Evolutionary conservation across 306 rosid species (phyloP).

Genomic region (Rubus idaeus): DNA sequence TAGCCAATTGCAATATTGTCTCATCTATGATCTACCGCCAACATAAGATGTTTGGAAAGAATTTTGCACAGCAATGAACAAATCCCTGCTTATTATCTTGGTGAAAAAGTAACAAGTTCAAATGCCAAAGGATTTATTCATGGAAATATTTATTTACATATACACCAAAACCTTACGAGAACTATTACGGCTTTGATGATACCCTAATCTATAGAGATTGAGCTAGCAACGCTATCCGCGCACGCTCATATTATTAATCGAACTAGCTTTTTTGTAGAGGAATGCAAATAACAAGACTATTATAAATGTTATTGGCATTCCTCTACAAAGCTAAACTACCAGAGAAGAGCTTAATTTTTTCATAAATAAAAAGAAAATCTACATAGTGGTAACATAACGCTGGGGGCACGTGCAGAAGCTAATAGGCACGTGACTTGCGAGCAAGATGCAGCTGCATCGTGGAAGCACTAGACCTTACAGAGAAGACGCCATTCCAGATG

Average conservation of each 20-base stretch:
- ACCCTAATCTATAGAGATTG: background rate
- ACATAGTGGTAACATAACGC: background rate
- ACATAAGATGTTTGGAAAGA: background rate
- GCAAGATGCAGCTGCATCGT: constrained; percentile 21
- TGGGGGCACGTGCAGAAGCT: constrained; percentile 24
- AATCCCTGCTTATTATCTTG: background rate
- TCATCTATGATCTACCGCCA: background rate
- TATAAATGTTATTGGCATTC: background rate
- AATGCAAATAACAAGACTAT: background rate
- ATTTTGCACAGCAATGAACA: background rate
- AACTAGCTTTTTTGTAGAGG: background rate
- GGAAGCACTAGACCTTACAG: constrained; percentile 34
- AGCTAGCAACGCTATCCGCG: too few relatives aligned
- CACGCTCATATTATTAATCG: background rate
- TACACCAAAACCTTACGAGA: constrained; percentile 7
- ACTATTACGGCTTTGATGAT: background rate
- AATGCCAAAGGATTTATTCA: background rate
- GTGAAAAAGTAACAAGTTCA: background rate
- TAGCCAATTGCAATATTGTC: background rate
- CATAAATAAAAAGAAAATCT: background rate
- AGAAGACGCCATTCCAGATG: constrained; percentile 87
- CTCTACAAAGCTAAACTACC: background rate
- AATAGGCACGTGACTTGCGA: constrained; percentile 53
- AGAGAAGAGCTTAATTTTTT: background rate
- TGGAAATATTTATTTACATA: background rate